phyloP scores from a whole-genome alignment of 306 rosid genomes.

The Corylus heterophylla region DNA sequence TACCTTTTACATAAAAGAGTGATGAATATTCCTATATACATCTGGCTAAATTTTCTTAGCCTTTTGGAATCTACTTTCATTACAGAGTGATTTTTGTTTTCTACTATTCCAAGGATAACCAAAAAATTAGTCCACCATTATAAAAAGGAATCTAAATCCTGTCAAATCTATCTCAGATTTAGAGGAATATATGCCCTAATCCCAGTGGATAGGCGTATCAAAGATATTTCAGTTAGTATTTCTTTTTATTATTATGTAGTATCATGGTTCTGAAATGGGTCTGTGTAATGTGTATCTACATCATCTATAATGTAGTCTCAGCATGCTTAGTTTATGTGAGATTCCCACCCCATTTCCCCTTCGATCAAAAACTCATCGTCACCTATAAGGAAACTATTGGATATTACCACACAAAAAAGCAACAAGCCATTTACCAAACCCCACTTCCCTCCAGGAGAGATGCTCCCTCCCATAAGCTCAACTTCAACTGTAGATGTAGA shows the following conservation, averaged over 20 bases:
- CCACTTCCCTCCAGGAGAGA: not conserved
- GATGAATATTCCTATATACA: slow-evolving; percentile 21
- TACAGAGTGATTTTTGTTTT: slow-evolving; percentile 8
- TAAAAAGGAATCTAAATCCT: slow-evolving; percentile 47
- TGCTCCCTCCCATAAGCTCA: not conserved
- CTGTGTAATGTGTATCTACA: not conserved
- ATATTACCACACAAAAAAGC: too few relatives aligned
- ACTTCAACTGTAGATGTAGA: too few relatives aligned
- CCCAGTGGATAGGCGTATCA: slow-evolving; percentile 12
- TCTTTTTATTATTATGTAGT: not conserved
- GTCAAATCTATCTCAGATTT: slow-evolving; percentile 27
- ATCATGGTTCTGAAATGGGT: not conserved
- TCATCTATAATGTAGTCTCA: not conserved
- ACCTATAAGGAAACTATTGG: too few relatives aligned
- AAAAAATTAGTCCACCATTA: slow-evolving; percentile 19
- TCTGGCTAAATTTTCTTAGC: slow-evolving; percentile 14
- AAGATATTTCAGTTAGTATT: slow-evolving; percentile 1
- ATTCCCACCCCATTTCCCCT: too few relatives aligned
- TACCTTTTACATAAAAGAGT: slow-evolving; percentile 13
- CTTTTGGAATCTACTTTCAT: slow-evolving; percentile 18
- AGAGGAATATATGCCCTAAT: slow-evolving; percentile 28
- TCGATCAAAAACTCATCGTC: too few relatives aligned
- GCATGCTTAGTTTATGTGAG: not conserved
- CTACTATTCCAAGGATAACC: slow-evolving; percentile 23
- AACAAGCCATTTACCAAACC: not conserved